Percentiles rank a stretch among this genome's conserved stretches.
phyloP scores from a whole-genome alignment of 306 rosid species.

The Gillenia trifoliata region DNA sequence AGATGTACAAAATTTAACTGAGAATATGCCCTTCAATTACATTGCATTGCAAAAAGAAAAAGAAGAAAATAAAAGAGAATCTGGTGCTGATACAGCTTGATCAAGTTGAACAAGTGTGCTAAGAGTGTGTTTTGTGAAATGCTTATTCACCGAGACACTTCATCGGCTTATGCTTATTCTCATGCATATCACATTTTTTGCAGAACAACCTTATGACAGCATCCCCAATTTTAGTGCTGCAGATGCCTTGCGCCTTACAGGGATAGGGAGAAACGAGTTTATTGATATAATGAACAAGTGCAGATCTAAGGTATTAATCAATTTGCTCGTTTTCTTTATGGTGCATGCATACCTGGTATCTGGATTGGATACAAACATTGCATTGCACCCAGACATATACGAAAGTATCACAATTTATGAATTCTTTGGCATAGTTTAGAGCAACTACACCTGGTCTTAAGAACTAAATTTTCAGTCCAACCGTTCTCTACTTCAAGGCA shows the following conservation, averaged over 20 bases:
- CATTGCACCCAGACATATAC: not conserved
- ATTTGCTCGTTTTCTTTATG: constrained; percentile 13
- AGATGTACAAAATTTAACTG: not conserved
- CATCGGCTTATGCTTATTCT: constrained; percentile 8
- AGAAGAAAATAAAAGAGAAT: not conserved
- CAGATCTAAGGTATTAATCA: constrained; percentile 76
- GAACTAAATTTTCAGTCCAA: not conserved
- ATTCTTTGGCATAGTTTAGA: not conserved
- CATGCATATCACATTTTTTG: constrained; percentile 34
- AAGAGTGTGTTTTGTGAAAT: not conserved
- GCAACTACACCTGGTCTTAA: not conserved
- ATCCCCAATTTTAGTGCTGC: constrained; percentile 98
- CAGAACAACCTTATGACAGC: constrained; percentile 99
- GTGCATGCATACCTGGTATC: not conserved
- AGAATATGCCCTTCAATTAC: not conserved
- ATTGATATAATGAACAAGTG: constrained; percentile 97
- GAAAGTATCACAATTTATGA: not conserved
- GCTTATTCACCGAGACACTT: not conserved
- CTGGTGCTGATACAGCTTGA: not conserved
- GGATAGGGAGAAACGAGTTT: constrained; percentile 92
- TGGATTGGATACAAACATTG: not conserved
- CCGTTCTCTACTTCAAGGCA: not conserved
- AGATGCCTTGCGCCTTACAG: constrained; percentile 90
- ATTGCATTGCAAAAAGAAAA: not conserved
- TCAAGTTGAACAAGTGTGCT: not conserved